Conservation (phyloP, 2,329 filamentous ascomycete species). For the Geosmithia morbida region DNA sequence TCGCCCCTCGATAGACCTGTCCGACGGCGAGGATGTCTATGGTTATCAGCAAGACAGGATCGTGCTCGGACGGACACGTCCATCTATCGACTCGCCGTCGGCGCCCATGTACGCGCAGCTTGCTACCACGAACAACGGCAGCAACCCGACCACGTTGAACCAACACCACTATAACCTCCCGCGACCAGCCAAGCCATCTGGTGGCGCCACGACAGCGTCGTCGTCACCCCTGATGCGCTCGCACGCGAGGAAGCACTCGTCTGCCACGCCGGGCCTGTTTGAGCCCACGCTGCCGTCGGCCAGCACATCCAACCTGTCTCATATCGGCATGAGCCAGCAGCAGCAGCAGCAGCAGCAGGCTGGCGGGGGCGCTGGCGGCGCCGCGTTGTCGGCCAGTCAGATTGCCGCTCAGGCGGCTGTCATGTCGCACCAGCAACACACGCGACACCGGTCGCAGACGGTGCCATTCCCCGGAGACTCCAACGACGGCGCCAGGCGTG, state of each 20-base stretch:
- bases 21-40: slow-evolving; percentile 13
- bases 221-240: slow-evolving; percentile 18
- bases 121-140: neutral
- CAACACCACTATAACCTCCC: slow-evolving; percentile 38
- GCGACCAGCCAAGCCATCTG: slow-evolving; percentile 24
- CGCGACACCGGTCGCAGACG: slow-evolving; percentile 60
- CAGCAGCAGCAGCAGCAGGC: slow-evolving; percentile 16
- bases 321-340: slow-evolving; percentile 29
- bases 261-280: slow-evolving; percentile 63
- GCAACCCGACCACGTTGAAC: slow-evolving; percentile 30
- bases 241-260: slow-evolving; percentile 53
- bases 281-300: slow-evolving; percentile 57
- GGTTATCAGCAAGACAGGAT: slow-evolving; percentile 4
- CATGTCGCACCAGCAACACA: slow-evolving; percentile 41
- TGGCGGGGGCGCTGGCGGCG: slow-evolving; percentile 1
- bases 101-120: slow-evolving; percentile 31
- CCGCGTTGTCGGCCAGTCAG: slow-evolving; percentile 49
- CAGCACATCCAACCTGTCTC: slow-evolving; percentile 37
- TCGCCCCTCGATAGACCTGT: slow-evolving; percentile 14
- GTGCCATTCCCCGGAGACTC: slow-evolving; percentile 41
- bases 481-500: slow-evolving; percentile 28
- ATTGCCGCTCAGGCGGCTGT: slow-evolving; percentile 69
- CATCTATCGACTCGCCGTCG: slow-evolving; percentile 15
- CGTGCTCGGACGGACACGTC: neutral
- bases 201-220: slow-evolving; percentile 7